phyloP scores from a whole-genome alignment of 2,329 filamentous ascomycete species.

The Rhexocercosporidium sp. region DNA sequence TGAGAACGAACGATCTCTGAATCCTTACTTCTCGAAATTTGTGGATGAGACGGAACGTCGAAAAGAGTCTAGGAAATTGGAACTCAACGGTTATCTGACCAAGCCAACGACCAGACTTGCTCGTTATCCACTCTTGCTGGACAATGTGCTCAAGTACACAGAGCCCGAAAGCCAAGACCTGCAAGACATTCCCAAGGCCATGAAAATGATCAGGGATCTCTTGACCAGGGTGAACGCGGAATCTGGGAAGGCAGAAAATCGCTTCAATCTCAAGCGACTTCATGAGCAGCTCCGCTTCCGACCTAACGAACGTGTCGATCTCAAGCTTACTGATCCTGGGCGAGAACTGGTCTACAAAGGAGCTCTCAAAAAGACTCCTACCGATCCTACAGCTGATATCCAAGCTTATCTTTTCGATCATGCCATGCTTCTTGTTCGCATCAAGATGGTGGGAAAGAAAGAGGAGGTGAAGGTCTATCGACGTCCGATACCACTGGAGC shows the following conservation, averaged over 20 bases:
- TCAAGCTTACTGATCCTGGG: constrained; percentile 92
- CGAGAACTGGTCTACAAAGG: constrained; percentile 95
- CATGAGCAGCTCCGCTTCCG: constrained; percentile 92
- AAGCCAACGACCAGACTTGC: constrained; percentile 96
- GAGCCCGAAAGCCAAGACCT: constrained; percentile 88
- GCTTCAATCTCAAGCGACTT: constrained; percentile 91
- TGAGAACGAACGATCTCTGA: constrained; percentile 90
- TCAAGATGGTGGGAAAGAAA: constrained; percentile 89
- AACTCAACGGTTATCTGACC: constrained; percentile 95
- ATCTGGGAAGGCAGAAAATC: constrained; percentile 96
- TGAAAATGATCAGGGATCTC: constrained; percentile 85
- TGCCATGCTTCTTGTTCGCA: constrained; percentile 86
- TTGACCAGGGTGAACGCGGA: constrained; percentile 89
- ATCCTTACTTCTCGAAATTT: constrained; percentile 84
- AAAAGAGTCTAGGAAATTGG: constrained; percentile 95
- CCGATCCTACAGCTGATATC: constrained; percentile 80
- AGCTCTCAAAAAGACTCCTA: constrained; percentile 88
- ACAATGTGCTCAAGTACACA: constrained; percentile 91
- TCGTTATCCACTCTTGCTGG: constrained; percentile 88
- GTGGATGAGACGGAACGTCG: constrained; percentile 96
- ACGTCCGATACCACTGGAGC: constrained; percentile 90
- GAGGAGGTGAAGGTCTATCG: constrained; percentile 96
- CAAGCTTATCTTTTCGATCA: constrained; percentile 97
- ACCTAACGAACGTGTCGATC: constrained; percentile 86
- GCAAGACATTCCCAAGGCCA: constrained; percentile 88